Evolutionary conservation across 1,139 yeast genomes (phyloP), one percentile per base, ranked within the genome.

Genomic region (Debaryomyces udenii): DNA sequence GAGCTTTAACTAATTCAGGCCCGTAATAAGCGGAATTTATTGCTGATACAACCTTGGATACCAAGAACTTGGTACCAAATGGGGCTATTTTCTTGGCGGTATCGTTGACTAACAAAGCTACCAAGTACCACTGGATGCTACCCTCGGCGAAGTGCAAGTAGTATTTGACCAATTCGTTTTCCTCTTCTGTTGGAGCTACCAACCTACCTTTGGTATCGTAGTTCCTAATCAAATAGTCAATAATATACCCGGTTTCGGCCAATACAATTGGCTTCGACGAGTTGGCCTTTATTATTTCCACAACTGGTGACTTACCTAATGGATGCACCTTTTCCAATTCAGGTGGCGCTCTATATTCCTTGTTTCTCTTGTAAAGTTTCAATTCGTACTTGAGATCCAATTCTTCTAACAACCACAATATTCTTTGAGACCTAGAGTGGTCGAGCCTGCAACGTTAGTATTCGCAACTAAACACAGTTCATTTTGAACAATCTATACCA

Each of bases 131-230:
- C 50, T 70, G 74, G 32, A 71, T 55, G 6, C 68, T 56, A 2
- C 72, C 74, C 50, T 71, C 76, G n/a, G 70, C 46, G 39, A 61
- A 71, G 47, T 69, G 70, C 35, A 66, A 58, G 50, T 56, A 70
- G 52, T 67, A 71, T 35, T 61, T 67, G 22, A 63, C 66, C 42
- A 51, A 41, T 23, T 61, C 63, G 38, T 57, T 45, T 3, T 64
- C 68, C 9, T 57, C 55, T 3, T 49, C 58, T 10, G 56, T 50
- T 1, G 40, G 41, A 0, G 71, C 68, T 3, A 48, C 44, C 40
- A 71, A 57, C 27, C 51, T 59, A 9, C 59, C 54, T 10, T 46
- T 35, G 10, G 55, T 46, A 44, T 69, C 74, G 49, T 61, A 67
- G 31, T 64, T 50, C 9, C 51, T 47, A 27, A 69, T 43, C 37